Percentiles rank a stretch among this genome's conserved stretches.
These are phyloP conservation scores for Verticillium albo-atrum DNA, from an alignment of 2,329 filamentous ascomycete genomes.

Conservation along the genomic window DNA sequence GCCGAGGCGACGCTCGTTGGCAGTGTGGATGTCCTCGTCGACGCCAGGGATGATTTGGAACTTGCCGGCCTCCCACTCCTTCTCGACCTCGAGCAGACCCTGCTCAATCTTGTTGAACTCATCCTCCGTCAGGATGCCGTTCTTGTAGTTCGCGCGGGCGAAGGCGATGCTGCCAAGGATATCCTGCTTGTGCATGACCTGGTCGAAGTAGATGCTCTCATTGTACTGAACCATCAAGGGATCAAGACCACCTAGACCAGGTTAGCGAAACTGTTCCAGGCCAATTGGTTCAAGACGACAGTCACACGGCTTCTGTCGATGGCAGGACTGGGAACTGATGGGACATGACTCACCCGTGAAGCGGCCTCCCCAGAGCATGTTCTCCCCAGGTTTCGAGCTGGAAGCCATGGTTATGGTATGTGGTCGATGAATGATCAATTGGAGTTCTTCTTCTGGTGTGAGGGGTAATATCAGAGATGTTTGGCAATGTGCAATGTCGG, in stretches of 20 bases:
- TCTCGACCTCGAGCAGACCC: constrained; percentile 56
- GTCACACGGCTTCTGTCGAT: constrained; percentile 11
- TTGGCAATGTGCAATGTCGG: too few species aligned
- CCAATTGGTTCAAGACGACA: constrained; percentile 16
- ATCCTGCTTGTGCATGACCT: constrained; percentile 72
- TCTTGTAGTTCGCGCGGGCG: constrained; percentile 72
- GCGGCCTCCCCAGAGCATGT: constrained; percentile 41
- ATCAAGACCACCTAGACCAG: constrained; percentile 64
- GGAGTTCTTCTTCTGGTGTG: too few species aligned
- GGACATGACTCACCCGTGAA: constrained; percentile 20
- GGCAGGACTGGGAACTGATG: constrained; percentile 7
- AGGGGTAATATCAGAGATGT: too few species aligned
- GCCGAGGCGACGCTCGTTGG: constrained; percentile 57
- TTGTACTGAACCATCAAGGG: constrained; percentile 87
- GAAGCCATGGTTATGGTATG: constrained; percentile 18
- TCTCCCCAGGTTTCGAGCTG: constrained; percentile 20
- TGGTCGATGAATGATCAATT: too few species aligned
- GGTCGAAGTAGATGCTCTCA: constrained; percentile 74
- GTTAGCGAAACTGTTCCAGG: not conserved
- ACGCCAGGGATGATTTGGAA: constrained; percentile 55
- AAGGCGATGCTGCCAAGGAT: constrained; percentile 78
- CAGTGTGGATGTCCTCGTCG: constrained; percentile 62
- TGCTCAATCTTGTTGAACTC: constrained; percentile 73
- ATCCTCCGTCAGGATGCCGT: constrained; percentile 65
- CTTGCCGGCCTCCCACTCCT: constrained; percentile 47